A percentile compares a stretch with the other conserved stretches of the same genome.
These are phyloP conservation scores for peach (Prunus persica) DNA, from an alignment of 306 rosid species.

Conservation along the genomic window Prunus_persica_NCBIv2 NC_034009.1:47545501-47546000, in stretches of 20 bases:
- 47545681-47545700: neutral
- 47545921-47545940: too few relatives aligned
- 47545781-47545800: neutral
- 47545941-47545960: neutral
- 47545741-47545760: neutral
- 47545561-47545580: constrained; percentile 94
- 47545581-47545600: constrained; percentile 97
- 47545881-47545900: neutral
- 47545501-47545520: constrained; percentile 94
- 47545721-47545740: neutral
- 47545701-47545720: neutral
- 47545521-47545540: constrained; percentile 95
- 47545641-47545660: constrained; percentile 2
- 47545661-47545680: neutral
- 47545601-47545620: constrained; percentile 95
- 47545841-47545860: neutral
- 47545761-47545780: neutral
- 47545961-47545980: neutral
- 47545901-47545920: too few relatives aligned
- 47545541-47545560: constrained; percentile 99
- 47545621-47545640: constrained; percentile 85
- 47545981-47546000: too few relatives aligned
- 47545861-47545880: neutral
- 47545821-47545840: neutral
- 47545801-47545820: neutral